Evolutionary conservation across 148 eudicot species (phyloP), one percentile per base, ranked within the genome.

Genomic region (Fallopia convolvulus): DNA sequence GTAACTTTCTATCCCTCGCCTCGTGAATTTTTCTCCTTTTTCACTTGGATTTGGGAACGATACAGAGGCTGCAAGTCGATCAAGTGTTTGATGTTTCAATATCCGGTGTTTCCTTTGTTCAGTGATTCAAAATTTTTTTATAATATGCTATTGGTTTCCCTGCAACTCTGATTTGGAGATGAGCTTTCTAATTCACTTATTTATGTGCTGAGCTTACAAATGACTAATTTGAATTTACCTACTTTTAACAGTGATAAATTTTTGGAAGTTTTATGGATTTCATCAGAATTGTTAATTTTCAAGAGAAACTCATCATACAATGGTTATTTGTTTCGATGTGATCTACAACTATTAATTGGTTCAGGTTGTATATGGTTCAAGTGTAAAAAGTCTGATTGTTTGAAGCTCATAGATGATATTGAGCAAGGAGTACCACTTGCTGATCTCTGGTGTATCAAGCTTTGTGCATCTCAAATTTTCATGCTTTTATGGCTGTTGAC

Each of bases 301-400:
- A 26, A 63, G 39, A 30, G 5, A 39, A 63, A 12, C 70, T 63
- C 33, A 26, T 63, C 13, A 63, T 63, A 23, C 42, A 15, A 36
- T 66, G 36, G 0, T 58, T 32, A 33, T 36, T 11, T 66, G 36
- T 33, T 33, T 61, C 26, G 68, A 61, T 61, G 23, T 61, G 58
- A 61, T 61, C 36, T 66, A 36, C 42, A 36, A 33, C 32, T 66
- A 36, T 66, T 66, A 33, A 14, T 13, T 66, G 72, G 17, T 66
- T 66, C 72, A 66, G 72, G 42, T 7, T 66, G 72, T 66, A 66
- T 66, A 66, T 32, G 36, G 15, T 66, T 66, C n/a, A 13, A 66
- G 72, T 66, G 40, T 10, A 32, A 58, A 21, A 2, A 33, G 21
- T 66, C 41, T 13, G 8, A 40, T 66, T 33, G 42, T 15, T 23